These are phyloP conservation scores for Neophaeococcomyces aloes DNA, from an alignment of 2,329 filamentous ascomycete species.

Conservation along the genomic window DNA sequence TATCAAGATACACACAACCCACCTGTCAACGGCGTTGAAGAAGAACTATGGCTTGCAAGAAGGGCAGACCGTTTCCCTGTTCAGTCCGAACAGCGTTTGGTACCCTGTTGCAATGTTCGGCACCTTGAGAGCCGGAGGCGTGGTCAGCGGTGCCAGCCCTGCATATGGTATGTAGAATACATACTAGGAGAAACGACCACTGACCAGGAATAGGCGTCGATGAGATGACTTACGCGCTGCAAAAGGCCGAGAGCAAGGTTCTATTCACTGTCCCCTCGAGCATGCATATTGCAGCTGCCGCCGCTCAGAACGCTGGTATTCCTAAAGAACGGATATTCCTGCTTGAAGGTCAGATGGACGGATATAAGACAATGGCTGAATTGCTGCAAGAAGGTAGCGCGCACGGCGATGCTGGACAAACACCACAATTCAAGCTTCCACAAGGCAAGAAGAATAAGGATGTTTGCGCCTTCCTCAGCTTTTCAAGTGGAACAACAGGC, in stretches of 20 bases:
- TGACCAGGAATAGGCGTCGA: conserved; percentile 33
- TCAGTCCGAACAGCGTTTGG: conserved; percentile 56
- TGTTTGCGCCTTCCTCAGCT: conserved; percentile 40
- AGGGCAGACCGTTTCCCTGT: conserved; percentile 50
- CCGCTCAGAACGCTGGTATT: conserved; percentile 46
- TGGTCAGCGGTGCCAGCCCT: conserved; percentile 52
- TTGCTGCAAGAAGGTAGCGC: conserved; percentile 26
- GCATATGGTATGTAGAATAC: conserved; percentile 42
- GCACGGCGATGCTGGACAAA: conserved; percentile 35
- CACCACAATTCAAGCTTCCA: conserved; percentile 40
- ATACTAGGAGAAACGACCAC: not conserved
- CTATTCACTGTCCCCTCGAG: conserved; percentile 42
- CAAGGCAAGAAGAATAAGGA: conserved; percentile 46
- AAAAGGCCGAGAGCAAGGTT: conserved; percentile 47
- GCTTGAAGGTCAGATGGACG: conserved; percentile 44
- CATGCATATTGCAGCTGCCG: conserved; percentile 45
- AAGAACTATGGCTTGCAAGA: conserved; percentile 44
- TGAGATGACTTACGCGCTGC: conserved; percentile 56
- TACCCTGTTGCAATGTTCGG: conserved; percentile 55
- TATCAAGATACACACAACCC: conserved; percentile 47
- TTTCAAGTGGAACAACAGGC: conserved; percentile 27
- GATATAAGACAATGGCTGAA: conserved; percentile 36
- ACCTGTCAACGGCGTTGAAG: conserved; percentile 51
- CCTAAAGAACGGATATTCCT: conserved; percentile 44
- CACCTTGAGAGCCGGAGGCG: conserved; percentile 43